A percentile compares a stretch with the other conserved stretches of the same genome.
These are phyloP conservation scores for Ceratobasidium theobromae DNA, from an alignment of 1,284 basidiomycete genomes.

Conservation along the genomic window DNA sequence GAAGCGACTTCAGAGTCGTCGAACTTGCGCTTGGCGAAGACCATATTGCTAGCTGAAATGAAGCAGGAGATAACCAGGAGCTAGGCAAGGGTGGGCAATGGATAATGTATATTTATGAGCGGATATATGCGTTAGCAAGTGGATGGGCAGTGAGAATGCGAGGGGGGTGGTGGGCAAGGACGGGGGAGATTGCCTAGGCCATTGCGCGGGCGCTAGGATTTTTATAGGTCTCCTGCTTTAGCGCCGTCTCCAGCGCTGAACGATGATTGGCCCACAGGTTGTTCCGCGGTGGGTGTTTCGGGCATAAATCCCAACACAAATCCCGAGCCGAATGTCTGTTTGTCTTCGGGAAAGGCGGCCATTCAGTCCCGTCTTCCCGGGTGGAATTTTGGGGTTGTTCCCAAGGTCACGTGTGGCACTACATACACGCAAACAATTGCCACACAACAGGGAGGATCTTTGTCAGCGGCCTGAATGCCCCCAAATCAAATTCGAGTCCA, in stretches of 20 bases:
- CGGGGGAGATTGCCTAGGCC: constrained; percentile 3
- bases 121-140: constrained; percentile 19
- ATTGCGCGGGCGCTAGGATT: constrained; percentile 17
- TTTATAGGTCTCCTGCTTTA: background rate
- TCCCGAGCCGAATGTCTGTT: no score
- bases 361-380: constrained; percentile 11
- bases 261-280: constrained; percentile 19
- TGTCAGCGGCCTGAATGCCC: no score
- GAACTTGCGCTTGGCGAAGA: constrained; percentile 62
- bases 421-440: no score
- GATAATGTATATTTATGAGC: background rate
- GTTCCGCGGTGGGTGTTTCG: constrained; percentile 18
- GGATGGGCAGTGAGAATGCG: background rate
- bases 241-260: constrained; percentile 11
- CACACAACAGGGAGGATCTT: no score
- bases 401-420: no score
- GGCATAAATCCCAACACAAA: background rate
- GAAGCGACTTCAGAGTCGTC: constrained; percentile 49
- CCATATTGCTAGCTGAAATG: constrained; percentile 8
- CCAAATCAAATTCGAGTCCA: no score
- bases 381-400: constrained; percentile 6
- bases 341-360: background rate
- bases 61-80: background rate
- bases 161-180: constrained; percentile 21
- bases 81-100: background rate